Base-by-base conservation (phyloP, 345 rosid species). In the Iberis pinnata region DNA sequence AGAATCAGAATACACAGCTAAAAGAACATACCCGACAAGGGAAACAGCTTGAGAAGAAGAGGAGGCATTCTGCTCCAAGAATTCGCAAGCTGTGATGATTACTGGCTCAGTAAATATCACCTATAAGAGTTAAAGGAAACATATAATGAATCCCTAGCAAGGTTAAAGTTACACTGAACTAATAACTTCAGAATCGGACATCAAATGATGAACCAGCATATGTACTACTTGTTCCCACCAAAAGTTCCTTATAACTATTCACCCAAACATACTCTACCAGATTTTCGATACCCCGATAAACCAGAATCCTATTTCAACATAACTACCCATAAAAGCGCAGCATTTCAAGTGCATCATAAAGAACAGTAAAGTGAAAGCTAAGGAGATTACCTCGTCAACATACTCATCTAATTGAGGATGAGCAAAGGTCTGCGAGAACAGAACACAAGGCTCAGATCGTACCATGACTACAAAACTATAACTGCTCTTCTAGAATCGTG, bases 381-480 rank as follows among this genome's bases (percentile, higher is more conserved):
- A 18, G 32, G 25, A 27, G 65, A 43, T 52, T 67, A 85, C 98
- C 95, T 92, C 98, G 61, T 88, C 98, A 18, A 92, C 96, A 66
- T 92, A 88, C 69, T 92, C 96, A 61, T 92, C 96, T 67, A 92
- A 78, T 25, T 88, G 93, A 35, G 96, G 82, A 63, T 92, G 98
- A 62, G 78, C 88, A 71, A 92, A 92, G 53, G 88, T 85, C 79
- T 85, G 98, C 29, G 96, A 72, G 66, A 88, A 92, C 65, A 92
- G 67, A 63, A 92, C 88, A 74, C 84, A 84, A 20, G 98, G 89
- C 63, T 87, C 96, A 14, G 98, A 88, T 53, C 96, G 81, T 43
- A 89, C 95, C 96, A 90, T 84, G 33, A 9, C 33, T 29, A 2
- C 9, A 6, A 32, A 25, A n/a, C 7, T 31, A n/a, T n/a, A n/a